Base-by-base conservation (phyloP, 305 asterid species). In the Nicotiana rustica region DNA sequence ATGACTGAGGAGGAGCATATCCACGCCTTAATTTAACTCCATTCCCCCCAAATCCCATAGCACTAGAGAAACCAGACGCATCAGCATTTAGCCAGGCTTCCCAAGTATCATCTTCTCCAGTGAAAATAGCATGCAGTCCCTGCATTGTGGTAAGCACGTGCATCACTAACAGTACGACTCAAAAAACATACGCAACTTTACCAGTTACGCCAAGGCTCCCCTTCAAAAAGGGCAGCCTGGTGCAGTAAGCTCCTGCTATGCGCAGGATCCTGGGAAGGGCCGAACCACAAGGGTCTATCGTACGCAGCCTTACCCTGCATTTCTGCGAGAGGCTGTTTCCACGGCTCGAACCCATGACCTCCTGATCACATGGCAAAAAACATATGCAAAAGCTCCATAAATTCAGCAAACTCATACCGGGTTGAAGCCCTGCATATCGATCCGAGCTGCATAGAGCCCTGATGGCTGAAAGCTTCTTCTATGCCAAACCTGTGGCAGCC, bases 31-130 rank as follows among this genome's bases (percentile, higher is more conserved):
- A 88, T 89, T 93, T 90, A 67, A 91, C 85, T 84, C 90, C 89
- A 59, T 85, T 92, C 84, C 89, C 86, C 75, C 93, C 90, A 49
- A 89, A 55, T 82, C 84, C 86, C 82, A 93, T 82, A 82, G 90
- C 87, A 86, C 85, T 81, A 55, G 94, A 89, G 85, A 95, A 86
- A 47, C 98, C 97, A 89, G 98, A 91, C 84, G 94, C 82, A 83
- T 91, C 95, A 81, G 81, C 90, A 90, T 81, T 87, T 84, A 96
- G 89, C 98, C 98, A 95, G 81, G 98, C 98, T 87, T 96, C 99
- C 98, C 99, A 96, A 66, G 98, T 92, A 85, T 91, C 94, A 90
- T 96, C 98, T 87, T 96, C 99, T 82, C 99, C 98, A 41, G 97
- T 95, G 86, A 95, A 96, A 78, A 95, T 95, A 52, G 97, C 97